phyloP scores from a whole-genome alignment of 2,329 filamentous ascomycete genomes.

The Ophiostoma ips region DNA sequence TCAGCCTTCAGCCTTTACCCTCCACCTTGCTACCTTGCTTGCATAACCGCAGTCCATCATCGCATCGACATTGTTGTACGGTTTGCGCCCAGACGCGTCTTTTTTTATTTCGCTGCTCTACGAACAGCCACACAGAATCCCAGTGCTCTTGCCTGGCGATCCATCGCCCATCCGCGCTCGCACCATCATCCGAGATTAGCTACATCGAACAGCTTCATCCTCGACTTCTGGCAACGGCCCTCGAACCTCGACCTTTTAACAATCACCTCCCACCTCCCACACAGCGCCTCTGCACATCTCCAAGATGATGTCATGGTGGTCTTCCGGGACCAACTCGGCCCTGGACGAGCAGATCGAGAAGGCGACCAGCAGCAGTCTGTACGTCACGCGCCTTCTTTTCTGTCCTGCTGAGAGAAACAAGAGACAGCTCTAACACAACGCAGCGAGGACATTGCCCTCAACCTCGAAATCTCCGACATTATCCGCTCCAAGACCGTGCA shows the following conservation, averaged over 20 bases:
- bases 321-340: constrained; percentile 75
- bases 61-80: too few relatives aligned
- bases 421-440: background rate
- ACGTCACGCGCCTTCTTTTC: constrained; percentile 21
- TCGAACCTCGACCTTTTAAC: too few relatives aligned
- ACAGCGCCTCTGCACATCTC: too few relatives aligned
- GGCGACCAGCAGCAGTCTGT: constrained; percentile 89
- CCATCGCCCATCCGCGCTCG: too few relatives aligned
- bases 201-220: background rate
- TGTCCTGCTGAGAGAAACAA: background rate
- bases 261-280: too few relatives aligned
- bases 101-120: too few relatives aligned
- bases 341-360: constrained; percentile 95
- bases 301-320: constrained; percentile 90
- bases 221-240: background rate
- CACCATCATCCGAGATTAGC: too few relatives aligned
- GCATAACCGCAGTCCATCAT: too few relatives aligned
- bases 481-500: constrained; percentile 96
- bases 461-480: constrained; percentile 94
- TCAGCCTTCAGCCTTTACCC: background rate
- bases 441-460: constrained; percentile 91
- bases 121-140: too few relatives aligned
- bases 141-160: too few relatives aligned
- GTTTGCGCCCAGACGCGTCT: too few relatives aligned
- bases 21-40: background rate